phyloP scores from a whole-genome alignment of 2,329 filamentous ascomycete species.

The Tolypocladium ophioglossoides region DNA sequence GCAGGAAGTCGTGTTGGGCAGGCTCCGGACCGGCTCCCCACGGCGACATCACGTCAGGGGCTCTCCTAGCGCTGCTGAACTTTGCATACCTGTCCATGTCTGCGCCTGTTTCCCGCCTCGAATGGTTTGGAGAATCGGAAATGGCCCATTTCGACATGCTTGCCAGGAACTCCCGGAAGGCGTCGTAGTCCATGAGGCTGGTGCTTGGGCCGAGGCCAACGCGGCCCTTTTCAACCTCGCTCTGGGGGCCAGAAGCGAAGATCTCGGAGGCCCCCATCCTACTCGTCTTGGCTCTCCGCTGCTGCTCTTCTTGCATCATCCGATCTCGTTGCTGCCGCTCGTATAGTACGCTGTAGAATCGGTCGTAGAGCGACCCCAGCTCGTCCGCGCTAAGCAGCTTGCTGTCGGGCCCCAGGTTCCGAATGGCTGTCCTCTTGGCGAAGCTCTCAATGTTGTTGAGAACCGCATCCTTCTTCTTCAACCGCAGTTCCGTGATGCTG shows the following conservation, averaged over 20 bases:
- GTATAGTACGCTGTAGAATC: constrained; percentile 86
- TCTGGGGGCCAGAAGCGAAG: constrained; percentile 22
- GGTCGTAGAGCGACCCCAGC: constrained; percentile 81
- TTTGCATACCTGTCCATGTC: constrained; percentile 50
- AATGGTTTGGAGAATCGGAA: constrained; percentile 65
- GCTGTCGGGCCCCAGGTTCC: constrained; percentile 91
- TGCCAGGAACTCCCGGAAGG: constrained; percentile 87
- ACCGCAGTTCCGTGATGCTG: constrained; percentile 77
- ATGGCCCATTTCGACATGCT: constrained; percentile 88
- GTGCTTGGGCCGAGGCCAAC: constrained; percentile 84
- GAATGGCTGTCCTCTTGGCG: constrained; percentile 89
- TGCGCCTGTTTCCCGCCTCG: constrained; percentile 33
- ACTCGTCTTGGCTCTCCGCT: constrained; percentile 53
- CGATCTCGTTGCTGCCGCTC: constrained; percentile 78
- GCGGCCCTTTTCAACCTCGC: constrained; percentile 67
- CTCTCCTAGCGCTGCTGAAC: constrained; percentile 43
- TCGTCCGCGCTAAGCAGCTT: constrained; percentile 82
- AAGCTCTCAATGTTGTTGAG: constrained; percentile 95
- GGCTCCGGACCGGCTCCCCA: constrained; percentile 54
- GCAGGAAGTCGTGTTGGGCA: constrained; percentile 91
- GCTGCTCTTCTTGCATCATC: constrained; percentile 66
- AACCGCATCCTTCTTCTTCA: constrained; percentile 90
- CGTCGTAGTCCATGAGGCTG: constrained; percentile 94
- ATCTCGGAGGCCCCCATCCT: constrained; percentile 26
- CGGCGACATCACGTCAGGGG: constrained; percentile 32